Evolutionary conservation across 495 filamentous ascomycete genomes (phyloP).

Genomic region (Aspergillus kassunensis): DNA sequence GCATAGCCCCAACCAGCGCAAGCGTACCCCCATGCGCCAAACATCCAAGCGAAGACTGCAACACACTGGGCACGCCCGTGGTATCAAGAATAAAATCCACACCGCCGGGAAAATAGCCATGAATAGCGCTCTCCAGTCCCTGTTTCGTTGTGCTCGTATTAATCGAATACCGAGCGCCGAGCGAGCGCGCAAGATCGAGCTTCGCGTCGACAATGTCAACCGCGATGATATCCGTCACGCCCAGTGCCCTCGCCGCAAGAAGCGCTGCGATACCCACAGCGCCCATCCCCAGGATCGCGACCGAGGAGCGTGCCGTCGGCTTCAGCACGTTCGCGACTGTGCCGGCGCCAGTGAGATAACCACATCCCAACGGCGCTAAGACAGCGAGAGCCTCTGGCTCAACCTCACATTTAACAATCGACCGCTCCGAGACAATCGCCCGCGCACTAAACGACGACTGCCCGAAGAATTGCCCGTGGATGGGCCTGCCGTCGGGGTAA

Average conservation of each 20-base stretch:
- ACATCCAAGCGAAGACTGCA: slow-evolving; percentile 29
- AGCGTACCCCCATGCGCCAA: slow-evolving; percentile 34
- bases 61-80: slow-evolving; percentile 31
- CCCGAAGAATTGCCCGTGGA: slow-evolving; percentile 41
- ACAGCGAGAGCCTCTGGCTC: slow-evolving; percentile 4
- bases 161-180: slow-evolving; percentile 43
- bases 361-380: slow-evolving; percentile 44
- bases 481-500: slow-evolving; percentile 22
- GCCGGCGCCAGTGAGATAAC: slow-evolving; percentile 45
- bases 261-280: slow-evolving; percentile 41
- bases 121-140: slow-evolving; percentile 26
- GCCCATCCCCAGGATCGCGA: slow-evolving; percentile 41
- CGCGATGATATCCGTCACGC: slow-evolving; percentile 32
- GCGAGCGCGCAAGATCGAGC: slow-evolving; percentile 33
- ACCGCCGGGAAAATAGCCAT: slow-evolving; percentile 26
- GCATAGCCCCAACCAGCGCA: slow-evolving; percentile 42
- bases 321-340: slow-evolving; percentile 39
- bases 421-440: slow-evolving; percentile 29
- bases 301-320: slow-evolving; percentile 14
- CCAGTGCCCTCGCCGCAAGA: slow-evolving; percentile 26
- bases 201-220: slow-evolving; percentile 41
- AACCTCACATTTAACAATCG: slow-evolving; percentile 32
- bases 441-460: slow-evolving; percentile 38
- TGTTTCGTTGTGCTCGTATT: slow-evolving; percentile 23
- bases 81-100: slow-evolving; percentile 39